Base-by-base conservation (phyloP, 1,284 basidiomycete species). In the Phlebopus sp. region DNA sequence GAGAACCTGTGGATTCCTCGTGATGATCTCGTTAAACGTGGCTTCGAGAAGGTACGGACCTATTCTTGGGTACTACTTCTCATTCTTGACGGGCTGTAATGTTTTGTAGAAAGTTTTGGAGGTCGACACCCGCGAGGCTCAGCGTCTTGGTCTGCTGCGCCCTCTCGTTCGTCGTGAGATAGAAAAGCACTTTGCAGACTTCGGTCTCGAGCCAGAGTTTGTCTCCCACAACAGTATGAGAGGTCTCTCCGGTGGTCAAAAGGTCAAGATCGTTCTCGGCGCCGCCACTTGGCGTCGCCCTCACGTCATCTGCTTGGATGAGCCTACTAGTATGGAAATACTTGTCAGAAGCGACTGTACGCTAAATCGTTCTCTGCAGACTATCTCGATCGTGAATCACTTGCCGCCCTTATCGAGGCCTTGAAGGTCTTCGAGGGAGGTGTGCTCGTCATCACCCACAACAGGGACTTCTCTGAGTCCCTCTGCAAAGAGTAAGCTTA, bases 231-330 rank as follows among this genome's bases (percentile, higher is more conserved):
- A 95, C 82, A 86, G 84, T 59, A 96, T 95, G 92, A 82, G 92
- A 55, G 95, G 95, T 84, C 86, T 97, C 44, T 97, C 93, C 52
- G 97, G 97, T 75, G 97, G 97, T 70, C 97, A 99, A 76, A 99
- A 99, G 80, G 95, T 97, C 70, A 97, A 98, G 84, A 95, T 99
- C 62, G 96, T 98, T 21, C 91, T 98, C 62, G 95, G 93, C 75
- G 94, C 96, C 59, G 93, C 96, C 41, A 97, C 94, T 40, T 97
- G 95, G 94, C 92, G 94, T 70, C 88, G 94, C 60, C 97, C 96
- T 52, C 97, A 99, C 78, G 73, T 98, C 71, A 90, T 99, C 72
- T 94, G 94, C 70, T 77, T 99, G 68, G 96, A 98, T 73, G 96
- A 99, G 78, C 96, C 96, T 57, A 95, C 92, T 55, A 94, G 81